Evolutionary conservation across 1,284 basidiomycete species (phyloP).

Genomic region (Acaromyces ingoldii): DNA sequence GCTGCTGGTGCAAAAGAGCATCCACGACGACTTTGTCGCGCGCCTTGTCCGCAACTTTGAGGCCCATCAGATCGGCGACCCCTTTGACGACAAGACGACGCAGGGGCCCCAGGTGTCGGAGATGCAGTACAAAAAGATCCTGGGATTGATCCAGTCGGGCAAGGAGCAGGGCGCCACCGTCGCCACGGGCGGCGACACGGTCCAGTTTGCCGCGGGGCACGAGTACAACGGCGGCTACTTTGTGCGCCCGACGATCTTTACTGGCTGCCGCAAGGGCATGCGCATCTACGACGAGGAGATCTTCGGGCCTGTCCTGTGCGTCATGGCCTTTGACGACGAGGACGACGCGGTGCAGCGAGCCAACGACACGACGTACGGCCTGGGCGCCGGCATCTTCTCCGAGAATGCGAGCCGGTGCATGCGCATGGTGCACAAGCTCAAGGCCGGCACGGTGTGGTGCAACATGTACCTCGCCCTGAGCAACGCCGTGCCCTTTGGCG

Average conservation of each 20-base stretch:
- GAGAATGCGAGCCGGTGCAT: slow-evolving; percentile 20
- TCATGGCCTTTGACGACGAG: slow-evolving; percentile 30
- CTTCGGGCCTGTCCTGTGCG: slow-evolving; percentile 36
- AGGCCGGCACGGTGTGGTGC: slow-evolving; percentile 32
- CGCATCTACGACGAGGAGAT: slow-evolving; percentile 35
- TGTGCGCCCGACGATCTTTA: slow-evolving; percentile 38
- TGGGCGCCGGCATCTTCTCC: slow-evolving; percentile 32
- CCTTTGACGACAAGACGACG: slow-evolving; percentile 11
- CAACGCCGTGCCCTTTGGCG: slow-evolving; percentile 72
- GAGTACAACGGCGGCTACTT: slow-evolving; percentile 19
- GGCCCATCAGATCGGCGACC: slow-evolving; percentile 23
- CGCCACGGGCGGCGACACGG: slow-evolving; percentile 7
- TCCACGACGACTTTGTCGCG: slow-evolving; percentile 20
- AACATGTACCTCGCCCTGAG: slow-evolving; percentile 18
- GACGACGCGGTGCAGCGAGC: slow-evolving; percentile 25
- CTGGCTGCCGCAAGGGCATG: slow-evolving; percentile 24
- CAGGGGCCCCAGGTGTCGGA: slow-evolving; percentile 25
- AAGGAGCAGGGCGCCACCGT: slow-evolving; percentile 20
- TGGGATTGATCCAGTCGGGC: slow-evolving; percentile 17
- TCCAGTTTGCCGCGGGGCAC: slow-evolving; percentile 6
- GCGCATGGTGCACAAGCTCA: slow-evolving; percentile 16
- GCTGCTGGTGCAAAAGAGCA: slow-evolving; percentile 21
- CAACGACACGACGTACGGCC: slow-evolving; percentile 26
- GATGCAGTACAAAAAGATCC: slow-evolving; percentile 23
- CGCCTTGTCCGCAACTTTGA: slow-evolving; percentile 13